Percentiles rank a stretch among this genome's conserved stretches.
These are phyloP conservation scores for Pichia phayaonensis DNA, from an alignment of 805 yeast species.

Conservation along the genomic window DNA sequence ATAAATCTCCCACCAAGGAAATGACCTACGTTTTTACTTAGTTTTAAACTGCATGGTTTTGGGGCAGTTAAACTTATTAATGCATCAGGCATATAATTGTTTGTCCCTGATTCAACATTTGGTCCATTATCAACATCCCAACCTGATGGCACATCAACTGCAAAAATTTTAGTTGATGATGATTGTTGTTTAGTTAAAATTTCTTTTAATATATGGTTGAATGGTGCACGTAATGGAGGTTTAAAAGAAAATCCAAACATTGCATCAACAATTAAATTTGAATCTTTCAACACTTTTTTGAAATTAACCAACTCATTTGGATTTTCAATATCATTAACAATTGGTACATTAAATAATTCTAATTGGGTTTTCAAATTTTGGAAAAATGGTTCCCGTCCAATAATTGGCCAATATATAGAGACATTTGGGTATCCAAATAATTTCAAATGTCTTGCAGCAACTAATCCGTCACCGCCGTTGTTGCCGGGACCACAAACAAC, in stretches of 20 bases:
- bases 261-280: slow-evolving; percentile 63
- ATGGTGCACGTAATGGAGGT: slow-evolving; percentile 82
- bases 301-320: slow-evolving; percentile 14
- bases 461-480: slow-evolving; percentile 95
- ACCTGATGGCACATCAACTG: slow-evolving; percentile 91
- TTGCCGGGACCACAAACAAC: slow-evolving; percentile 93
- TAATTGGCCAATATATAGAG: slow-evolving; percentile 71
- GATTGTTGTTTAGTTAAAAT: slow-evolving; percentile 25
- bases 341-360: slow-evolving; percentile 50
- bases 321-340: slow-evolving; percentile 29
- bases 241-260: slow-evolving; percentile 90
- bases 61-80: slow-evolving; percentile 90
- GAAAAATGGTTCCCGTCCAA: slow-evolving; percentile 49
- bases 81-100: slow-evolving; percentile 45
- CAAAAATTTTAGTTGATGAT: slow-evolving; percentile 47
- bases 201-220: slow-evolving; percentile 38
- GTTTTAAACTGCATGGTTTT: slow-evolving; percentile 65
- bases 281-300: slow-evolving; percentile 23
- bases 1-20: slow-evolving; percentile 91
- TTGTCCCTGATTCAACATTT: slow-evolving; percentile 25
- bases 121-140: slow-evolving; percentile 97
- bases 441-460: slow-evolving; percentile 85
- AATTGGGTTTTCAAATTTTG: slow-evolving; percentile 59
- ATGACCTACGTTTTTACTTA: slow-evolving; percentile 43
- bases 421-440: slow-evolving; percentile 70